Conservation (phyloP, 2,329 filamentous ascomycete genomes). For the Exophiala lecanii-corni region DNA sequence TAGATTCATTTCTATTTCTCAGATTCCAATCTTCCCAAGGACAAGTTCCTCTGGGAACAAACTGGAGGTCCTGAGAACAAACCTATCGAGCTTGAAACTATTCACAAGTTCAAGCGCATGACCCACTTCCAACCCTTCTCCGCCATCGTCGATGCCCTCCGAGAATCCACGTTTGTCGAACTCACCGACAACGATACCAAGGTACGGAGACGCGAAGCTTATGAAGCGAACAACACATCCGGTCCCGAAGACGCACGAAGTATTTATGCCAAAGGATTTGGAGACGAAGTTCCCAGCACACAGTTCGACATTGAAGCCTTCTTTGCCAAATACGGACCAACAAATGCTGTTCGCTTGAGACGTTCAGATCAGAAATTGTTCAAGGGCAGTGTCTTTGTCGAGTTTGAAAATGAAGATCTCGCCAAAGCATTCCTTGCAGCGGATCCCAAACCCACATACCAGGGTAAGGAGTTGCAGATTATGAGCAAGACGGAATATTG, state of each 20-base stretch:
- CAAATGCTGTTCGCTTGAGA: constrained; percentile 81
- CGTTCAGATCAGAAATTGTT: constrained; percentile 68
- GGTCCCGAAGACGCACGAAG: constrained; percentile 65
- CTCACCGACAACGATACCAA: constrained; percentile 68
- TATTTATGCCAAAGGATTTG: constrained; percentile 93
- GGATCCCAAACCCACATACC: constrained; percentile 78
- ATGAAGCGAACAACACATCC: constrained; percentile 50
- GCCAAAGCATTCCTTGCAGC: constrained; percentile 74
- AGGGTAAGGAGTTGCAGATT: constrained; percentile 72
- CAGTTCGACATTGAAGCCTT: constrained; percentile 94
- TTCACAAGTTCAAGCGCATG: constrained; percentile 94
- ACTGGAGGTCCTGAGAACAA: constrained; percentile 77
- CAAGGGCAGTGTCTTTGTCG: constrained; percentile 96
- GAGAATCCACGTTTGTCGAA: constrained; percentile 68
- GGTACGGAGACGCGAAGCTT: constrained; percentile 70
- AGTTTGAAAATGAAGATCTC: constrained; percentile 75
- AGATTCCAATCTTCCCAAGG: constrained; percentile 80
- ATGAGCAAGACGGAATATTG: constrained; percentile 88
- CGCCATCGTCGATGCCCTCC: constrained; percentile 76
- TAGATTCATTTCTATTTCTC: constrained; percentile 96
- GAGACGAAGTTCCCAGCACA: constrained; percentile 72
- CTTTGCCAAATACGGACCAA: constrained; percentile 73
- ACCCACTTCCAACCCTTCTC: constrained; percentile 84
- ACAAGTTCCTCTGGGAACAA: constrained; percentile 78
- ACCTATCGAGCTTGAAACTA: constrained; percentile 69